These are phyloP conservation scores for Xerocomus spinulosus DNA, from an alignment of 768 basidiomycete species.

Conservation along the genomic window DNA sequence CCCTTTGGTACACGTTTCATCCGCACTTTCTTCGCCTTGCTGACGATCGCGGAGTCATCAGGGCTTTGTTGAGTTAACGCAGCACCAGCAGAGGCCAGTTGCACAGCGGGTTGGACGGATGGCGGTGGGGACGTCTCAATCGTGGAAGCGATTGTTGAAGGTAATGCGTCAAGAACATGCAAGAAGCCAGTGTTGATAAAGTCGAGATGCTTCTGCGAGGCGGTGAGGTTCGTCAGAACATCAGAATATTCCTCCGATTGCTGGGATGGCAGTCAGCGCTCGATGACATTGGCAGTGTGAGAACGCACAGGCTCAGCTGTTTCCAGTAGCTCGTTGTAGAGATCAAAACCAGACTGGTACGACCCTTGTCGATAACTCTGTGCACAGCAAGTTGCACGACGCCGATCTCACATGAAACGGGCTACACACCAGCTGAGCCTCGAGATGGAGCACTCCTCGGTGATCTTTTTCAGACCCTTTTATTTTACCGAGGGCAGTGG, in stretches of 20 bases:
- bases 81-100: conserved; percentile 25
- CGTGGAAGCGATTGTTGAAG: conserved; percentile 43
- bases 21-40: conserved; percentile 49
- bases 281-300: conserved; percentile 7
- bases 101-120: conserved; percentile 32
- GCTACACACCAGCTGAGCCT: conserved; percentile 79
- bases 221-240: conserved; percentile 79
- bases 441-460: conserved; percentile 70
- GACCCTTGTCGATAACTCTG: conserved; percentile 77
- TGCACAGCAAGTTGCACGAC: conserved; percentile 8
- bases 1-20: conserved; percentile 68
- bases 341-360: conserved; percentile 66
- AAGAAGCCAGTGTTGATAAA: conserved; percentile 73
- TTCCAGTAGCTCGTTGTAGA: conserved; percentile 80
- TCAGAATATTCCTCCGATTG: conserved; percentile 85
- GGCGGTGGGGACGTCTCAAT: conserved; percentile 66
- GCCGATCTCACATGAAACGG: conserved; percentile 16
- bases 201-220: conserved; percentile 77
- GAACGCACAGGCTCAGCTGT: conserved; percentile 67
- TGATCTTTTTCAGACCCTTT: conserved; percentile 43
- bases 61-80: conserved; percentile 22
- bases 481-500: conserved; percentile 44
- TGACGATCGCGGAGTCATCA: conserved; percentile 34
- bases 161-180: conserved; percentile 57
- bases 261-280: conserved; percentile 36